Evolutionary conservation across 495 filamentous ascomycete genomes (phyloP).

Genomic region (Xylaria scruposa): DNA sequence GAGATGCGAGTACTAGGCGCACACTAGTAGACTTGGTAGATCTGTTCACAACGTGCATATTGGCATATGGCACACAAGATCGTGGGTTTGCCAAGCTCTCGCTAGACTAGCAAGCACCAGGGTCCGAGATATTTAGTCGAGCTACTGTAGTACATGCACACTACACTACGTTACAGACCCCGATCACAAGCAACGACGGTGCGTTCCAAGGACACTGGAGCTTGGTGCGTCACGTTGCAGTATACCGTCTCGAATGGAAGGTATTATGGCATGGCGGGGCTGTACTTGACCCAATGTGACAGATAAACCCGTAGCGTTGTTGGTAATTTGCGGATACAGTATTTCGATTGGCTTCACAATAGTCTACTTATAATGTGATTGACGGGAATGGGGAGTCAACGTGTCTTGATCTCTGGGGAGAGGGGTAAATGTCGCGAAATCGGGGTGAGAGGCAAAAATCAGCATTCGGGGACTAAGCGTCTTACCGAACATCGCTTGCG

Average conservation of each 20-base stretch:
- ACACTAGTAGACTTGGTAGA: slow-evolving; percentile 10
- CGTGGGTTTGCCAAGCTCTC: slow-evolving; percentile 20
- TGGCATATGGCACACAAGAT: slow-evolving; percentile 21
- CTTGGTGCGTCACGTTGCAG: slow-evolving; percentile 27
- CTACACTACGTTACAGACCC: slow-evolving; percentile 13
- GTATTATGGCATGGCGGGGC: slow-evolving; percentile 3
- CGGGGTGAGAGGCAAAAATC: not conserved
- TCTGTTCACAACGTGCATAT: slow-evolving; percentile 19
- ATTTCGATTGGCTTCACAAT: not conserved
- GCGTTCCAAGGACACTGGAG: slow-evolving; percentile 1
- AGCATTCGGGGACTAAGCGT: not conserved
- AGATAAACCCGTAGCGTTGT: not conserved
- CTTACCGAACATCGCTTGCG: slow-evolving; percentile 7
- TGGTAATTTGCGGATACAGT: not conserved
- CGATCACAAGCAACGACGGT: slow-evolving; percentile 9
- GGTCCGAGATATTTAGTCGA: slow-evolving; percentile 12
- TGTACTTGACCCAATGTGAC: not conserved
- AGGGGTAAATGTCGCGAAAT: not conserved
- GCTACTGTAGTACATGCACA: not conserved
- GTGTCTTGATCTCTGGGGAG: not conserved
- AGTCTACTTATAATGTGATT: not conserved
- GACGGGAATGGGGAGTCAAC: not conserved
- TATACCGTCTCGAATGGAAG: not conserved
- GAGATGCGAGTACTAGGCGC: not conserved
- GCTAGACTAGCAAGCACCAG: slow-evolving; percentile 19